Base-by-base conservation (phyloP, 371 early-diverging fungal species). In the Haplosporangium sp. region DNA sequence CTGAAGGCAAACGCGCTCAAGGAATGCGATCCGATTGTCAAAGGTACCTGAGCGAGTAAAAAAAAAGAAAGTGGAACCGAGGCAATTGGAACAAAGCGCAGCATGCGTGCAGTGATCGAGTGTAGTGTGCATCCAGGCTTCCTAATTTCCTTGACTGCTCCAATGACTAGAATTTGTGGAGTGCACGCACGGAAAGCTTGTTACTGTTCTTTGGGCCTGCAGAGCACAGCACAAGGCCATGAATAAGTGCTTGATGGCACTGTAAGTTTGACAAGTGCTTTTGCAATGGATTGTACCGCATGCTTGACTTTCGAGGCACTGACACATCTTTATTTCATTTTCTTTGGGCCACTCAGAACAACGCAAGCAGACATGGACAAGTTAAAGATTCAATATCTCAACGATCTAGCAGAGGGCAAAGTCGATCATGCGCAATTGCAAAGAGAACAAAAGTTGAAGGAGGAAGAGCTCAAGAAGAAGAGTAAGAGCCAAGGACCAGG, bases 171-270 rank as follows among this genome's bases (percentile, higher is more conserved):
- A 90, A 29, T 90, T 92, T 63, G 90, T 90, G 55, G 84, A 86
- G 41, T 93, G 94, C 70, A 89, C 90, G 66, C 85, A 86, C 53
- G 87, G 85, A 57, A 87, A 86, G 54, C 85, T 89, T 40, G 81
- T 92, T 16, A 86, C 89, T 10, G 90, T 92, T 5, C 85, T 87
- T 74, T 89, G 90, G 85, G 85, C 86, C 8, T 93, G 94, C 74
- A 84, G 89, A 45, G 74, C 74, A 10, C 84, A 88, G 59, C 82
- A 86, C 48, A 88, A 87, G 64, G 82, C 83, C 14, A 90, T 92
- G 90, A 91, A 93, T 69, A 83, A 73, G n/a, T 93, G 94, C 68
- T 83, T 92, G 41, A 85, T 85, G 60, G 85, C 85, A 67, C 85
- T 83, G 91, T 91, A 85, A 64, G 82, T 61, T 38, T 38, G 2